Evolutionary conservation across 1,284 basidiomycete genomes (phyloP).

Genomic region (Sporisorium graminicola): DNA sequence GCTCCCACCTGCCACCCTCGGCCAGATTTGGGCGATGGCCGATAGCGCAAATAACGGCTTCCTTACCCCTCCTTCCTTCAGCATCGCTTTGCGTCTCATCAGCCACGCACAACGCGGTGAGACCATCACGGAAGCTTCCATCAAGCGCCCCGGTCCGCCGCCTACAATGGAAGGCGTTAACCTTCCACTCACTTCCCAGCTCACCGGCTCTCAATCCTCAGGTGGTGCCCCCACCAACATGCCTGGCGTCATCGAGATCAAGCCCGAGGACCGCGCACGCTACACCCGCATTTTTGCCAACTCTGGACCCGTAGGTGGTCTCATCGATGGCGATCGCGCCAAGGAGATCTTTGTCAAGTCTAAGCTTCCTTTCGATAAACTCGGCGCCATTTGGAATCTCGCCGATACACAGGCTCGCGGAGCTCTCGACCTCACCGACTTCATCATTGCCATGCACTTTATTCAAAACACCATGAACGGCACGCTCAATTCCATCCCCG

Average conservation of each 20-base stretch:
- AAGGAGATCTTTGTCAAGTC: slow-evolving; percentile 94
- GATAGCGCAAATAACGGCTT: slow-evolving; percentile 77
- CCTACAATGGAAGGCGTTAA: slow-evolving; percentile 82
- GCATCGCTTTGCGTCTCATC: slow-evolving; percentile 88
- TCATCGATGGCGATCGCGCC: slow-evolving; percentile 82
- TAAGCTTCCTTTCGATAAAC: slow-evolving; percentile 86
- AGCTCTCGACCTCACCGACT: slow-evolving; percentile 88
- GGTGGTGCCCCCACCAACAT: slow-evolving; percentile 21
- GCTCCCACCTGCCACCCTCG: slow-evolving; percentile 73
- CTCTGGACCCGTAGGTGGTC: slow-evolving; percentile 60
- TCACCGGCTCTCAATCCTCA: slow-evolving; percentile 33
- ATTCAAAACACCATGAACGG: slow-evolving; percentile 89
- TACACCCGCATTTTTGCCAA: slow-evolving; percentile 69
- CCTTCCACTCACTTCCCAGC: slow-evolving; percentile 68
- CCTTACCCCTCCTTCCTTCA: slow-evolving; percentile 74
- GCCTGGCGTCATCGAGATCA: slow-evolving; percentile 57
- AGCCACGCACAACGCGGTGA: slow-evolving; percentile 92
- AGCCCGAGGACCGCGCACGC: slow-evolving; percentile 65
- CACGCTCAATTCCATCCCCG: slow-evolving; percentile 80
- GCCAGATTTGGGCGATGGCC: slow-evolving; percentile 92
- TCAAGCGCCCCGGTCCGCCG: slow-evolving; percentile 77
- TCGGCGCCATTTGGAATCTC: slow-evolving; percentile 95
- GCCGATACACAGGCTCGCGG: slow-evolving; percentile 95
- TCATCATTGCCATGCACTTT: slow-evolving; percentile 91
- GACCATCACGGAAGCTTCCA: slow-evolving; percentile 73